Percentiles rank a stretch among this genome's conserved stretches.
These are phyloP conservation scores for Coniella vitis DNA, from an alignment of 2,329 filamentous ascomycete genomes.

Conservation along the genomic window DNA sequence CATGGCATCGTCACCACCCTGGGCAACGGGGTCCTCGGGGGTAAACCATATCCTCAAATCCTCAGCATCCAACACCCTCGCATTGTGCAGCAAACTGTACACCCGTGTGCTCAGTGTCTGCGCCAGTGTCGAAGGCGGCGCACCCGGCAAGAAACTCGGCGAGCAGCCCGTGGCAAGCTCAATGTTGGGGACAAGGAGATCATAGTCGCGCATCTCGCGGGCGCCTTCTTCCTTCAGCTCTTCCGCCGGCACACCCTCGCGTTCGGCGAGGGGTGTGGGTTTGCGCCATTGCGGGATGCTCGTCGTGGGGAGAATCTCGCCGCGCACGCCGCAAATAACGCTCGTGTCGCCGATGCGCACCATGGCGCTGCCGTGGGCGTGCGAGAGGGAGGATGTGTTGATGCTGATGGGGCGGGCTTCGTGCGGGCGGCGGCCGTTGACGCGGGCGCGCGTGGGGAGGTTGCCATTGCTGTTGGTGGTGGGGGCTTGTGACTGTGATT, in stretches of 20 bases:
- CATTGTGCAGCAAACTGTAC: constrained; percentile 67
- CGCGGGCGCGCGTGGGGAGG: constrained; percentile 51
- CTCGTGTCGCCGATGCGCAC: constrained; percentile 85
- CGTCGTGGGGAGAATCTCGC: constrained; percentile 69
- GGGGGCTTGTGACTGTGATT: constrained; percentile 30
- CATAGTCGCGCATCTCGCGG: constrained; percentile 51
- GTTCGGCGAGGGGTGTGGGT: constrained; percentile 14
- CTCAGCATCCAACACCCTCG: constrained; percentile 56
- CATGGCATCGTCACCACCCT: constrained; percentile 35
- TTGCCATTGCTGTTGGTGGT: constrained; percentile 30
- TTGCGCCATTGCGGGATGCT: constrained; percentile 63
- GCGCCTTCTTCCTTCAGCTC: constrained; percentile 22
- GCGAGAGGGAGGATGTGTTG: constrained; percentile 77
- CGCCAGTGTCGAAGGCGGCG: constrained; percentile 69
- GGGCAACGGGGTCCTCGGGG: constrained; percentile 32
- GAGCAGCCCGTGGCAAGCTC: constrained; percentile 88
- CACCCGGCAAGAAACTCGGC: constrained; percentile 76
- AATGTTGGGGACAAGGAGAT: constrained; percentile 86
- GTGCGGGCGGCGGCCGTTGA: constrained; percentile 69
- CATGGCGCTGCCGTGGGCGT: constrained; percentile 84
- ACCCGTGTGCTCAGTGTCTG: constrained; percentile 81
- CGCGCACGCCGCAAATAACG: constrained; percentile 88
- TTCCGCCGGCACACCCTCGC: constrained; percentile 18
- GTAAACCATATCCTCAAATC: constrained; percentile 67
- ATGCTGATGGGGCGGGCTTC: constrained; percentile 67